Evolutionary conservation across 345 rosid genomes (phyloP).

Genomic region (Trapa incisa): DNA sequence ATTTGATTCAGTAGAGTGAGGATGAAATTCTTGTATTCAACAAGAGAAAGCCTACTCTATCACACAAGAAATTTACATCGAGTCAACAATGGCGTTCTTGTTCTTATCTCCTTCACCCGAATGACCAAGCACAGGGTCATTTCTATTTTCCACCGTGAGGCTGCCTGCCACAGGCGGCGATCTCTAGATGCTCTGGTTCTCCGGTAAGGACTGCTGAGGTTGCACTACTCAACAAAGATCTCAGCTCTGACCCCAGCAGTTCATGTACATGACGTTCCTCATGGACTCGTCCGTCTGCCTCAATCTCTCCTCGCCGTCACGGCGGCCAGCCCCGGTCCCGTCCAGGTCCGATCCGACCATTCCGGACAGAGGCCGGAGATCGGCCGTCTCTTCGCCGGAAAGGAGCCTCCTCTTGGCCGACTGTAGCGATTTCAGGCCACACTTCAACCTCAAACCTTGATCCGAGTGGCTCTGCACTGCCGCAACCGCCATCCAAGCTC

Average conservation of each 20-base stretch:
- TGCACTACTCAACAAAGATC: not conserved
- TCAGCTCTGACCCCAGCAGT: conserved; percentile 26
- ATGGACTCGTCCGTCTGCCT: conserved; percentile 53
- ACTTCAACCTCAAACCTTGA: conserved; percentile 38
- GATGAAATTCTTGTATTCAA: no score
- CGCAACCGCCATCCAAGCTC: conserved; percentile 69
- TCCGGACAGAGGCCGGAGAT: conserved; percentile 43
- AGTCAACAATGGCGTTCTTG: not conserved
- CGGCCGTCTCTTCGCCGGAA: conserved; percentile 23
- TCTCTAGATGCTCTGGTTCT: not conserved
- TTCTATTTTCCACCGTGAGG: not conserved
- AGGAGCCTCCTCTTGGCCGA: conserved; percentile 31
- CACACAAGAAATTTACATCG: no score
- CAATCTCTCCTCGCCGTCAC: conserved; percentile 11
- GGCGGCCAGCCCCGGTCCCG: conserved; percentile 11
- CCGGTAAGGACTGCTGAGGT: not conserved
- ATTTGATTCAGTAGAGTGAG: no score
- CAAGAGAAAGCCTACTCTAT: no score
- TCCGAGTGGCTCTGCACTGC: conserved; percentile 58
- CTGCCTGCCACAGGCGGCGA: not conserved
- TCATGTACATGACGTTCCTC: conserved; percentile 73
- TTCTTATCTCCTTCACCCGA: no score
- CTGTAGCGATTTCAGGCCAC: conserved; percentile 33
- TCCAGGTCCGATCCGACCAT: conserved; percentile 27
- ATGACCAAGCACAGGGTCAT: not conserved